Conservation (phyloP, 2,329 filamentous ascomycete species). For the Cladobotryum protrusum region DNA sequence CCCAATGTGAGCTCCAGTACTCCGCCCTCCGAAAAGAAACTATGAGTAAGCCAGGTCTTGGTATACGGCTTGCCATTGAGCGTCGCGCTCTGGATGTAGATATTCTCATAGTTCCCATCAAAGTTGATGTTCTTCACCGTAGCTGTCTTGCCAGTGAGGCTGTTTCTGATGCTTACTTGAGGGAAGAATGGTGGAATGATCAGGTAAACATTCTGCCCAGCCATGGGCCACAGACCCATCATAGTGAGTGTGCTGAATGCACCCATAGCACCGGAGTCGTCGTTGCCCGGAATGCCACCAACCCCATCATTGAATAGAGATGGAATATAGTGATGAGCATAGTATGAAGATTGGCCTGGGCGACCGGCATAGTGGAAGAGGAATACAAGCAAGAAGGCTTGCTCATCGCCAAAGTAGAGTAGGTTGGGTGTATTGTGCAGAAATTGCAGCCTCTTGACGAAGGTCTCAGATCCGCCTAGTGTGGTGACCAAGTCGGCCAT, state of each 20-base stretch:
- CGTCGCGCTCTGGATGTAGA: constrained; percentile 55
- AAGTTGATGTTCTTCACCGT: constrained; percentile 23
- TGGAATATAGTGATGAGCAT: constrained; percentile 60
- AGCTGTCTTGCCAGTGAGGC: constrained; percentile 19
- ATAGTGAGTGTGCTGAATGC: constrained; percentile 44
- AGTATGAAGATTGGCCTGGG: constrained; percentile 48
- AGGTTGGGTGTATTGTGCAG: constrained; percentile 57
- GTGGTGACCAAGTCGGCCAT: constrained; percentile 40
- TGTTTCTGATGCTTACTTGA: constrained; percentile 33
- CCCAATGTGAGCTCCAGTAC: constrained; percentile 51
- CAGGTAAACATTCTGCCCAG: constrained; percentile 47
- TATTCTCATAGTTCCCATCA: constrained; percentile 42
- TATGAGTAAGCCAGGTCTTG: constrained; percentile 55
- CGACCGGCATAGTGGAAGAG: constrained; percentile 62
- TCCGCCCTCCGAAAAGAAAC: constrained; percentile 54
- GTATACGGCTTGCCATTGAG: constrained; percentile 48
- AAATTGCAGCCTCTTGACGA: constrained; percentile 55
- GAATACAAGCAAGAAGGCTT: constrained; percentile 44
- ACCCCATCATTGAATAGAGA: constrained; percentile 59
- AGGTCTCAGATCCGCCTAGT: constrained; percentile 55
- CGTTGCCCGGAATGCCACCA: constrained; percentile 51
- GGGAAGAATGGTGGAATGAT: constrained; percentile 46
- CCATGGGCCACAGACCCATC: constrained; percentile 49
- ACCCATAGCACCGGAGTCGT: constrained; percentile 48
- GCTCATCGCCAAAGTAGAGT: constrained; percentile 61